Evolutionary conservation across 2,329 filamentous ascomycete species (phyloP), one percentile per base, ranked within the genome.

Genomic region (Sporothrix variecibatus): DNA sequence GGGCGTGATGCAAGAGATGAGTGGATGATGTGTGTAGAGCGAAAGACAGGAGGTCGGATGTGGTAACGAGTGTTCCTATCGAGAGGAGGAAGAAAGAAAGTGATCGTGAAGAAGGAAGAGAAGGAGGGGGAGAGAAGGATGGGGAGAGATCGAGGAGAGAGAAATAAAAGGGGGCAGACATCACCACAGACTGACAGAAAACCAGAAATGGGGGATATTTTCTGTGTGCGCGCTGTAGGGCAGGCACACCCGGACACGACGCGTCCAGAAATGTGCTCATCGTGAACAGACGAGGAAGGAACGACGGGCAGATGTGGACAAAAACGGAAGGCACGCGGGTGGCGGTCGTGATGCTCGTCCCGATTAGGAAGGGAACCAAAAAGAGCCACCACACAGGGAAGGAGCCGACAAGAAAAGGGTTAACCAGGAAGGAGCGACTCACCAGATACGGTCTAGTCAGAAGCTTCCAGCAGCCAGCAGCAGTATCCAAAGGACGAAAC

Each of bases 301-400:
- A 53, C 65, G 72, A 64, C 7, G n/a, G 8, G n/a, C n/a, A 46
- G 6, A 67, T 20, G 43, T 23, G 56, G 17, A 56, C 38, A 8
- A 11, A 58, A 17, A 53, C 0, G 60, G 68, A 72, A 68, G 69
- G 70, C 15, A 60, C 73, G 69, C 69, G 73, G 17, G 51, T 15
- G 56, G 58, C 26, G 38, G 20, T 58, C 40, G 31, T 23, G 72
- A 67, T 70, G 67, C 9, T 4, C n/a, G n/a, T 56, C 67, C 58
- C 28, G 17, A 58, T 23, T 20, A 38, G 72, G 72, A 74, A 74
- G 67, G 72, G 38, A 20, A 3, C 34, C 34, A 34, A 34, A 34
- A 40, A 23, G 46, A 15, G 17, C 7, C 9, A 31, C 34, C 34
- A 5, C 1, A 4, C 1, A 34, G 34, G 34, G 20, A 46, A 34